phyloP scores from a whole-genome alignment of 768 basidiomycete genomes.

The Boletus subparvulus region DNA sequence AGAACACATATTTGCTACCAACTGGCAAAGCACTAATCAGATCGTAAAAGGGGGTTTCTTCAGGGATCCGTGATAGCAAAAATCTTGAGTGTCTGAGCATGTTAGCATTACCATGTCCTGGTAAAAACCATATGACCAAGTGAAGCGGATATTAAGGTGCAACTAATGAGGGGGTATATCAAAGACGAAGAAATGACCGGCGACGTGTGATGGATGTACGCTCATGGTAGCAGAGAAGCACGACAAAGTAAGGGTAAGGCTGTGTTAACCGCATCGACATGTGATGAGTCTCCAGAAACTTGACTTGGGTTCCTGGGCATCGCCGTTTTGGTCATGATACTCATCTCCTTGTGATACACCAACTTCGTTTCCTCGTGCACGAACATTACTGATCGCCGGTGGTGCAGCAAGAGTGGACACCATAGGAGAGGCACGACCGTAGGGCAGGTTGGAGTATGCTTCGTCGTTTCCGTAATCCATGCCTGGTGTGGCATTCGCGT shows the following conservation, averaged over 20 bases:
- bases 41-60: conserved; percentile 26
- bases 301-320: conserved; percentile 52
- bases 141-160: conserved; percentile 38
- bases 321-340: conserved; percentile 55
- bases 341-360: conserved; percentile 63
- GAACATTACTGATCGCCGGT: conserved; percentile 70
- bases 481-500: conserved; percentile 59
- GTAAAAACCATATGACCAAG: conserved; percentile 34
- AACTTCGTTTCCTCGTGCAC: conserved; percentile 67
- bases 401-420: conserved; percentile 67
- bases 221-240: conserved; percentile 26
- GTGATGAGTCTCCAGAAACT: conserved; percentile 69
- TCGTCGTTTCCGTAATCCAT: conserved; percentile 66
- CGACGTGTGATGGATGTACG: conserved; percentile 28
- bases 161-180: conserved; percentile 37
- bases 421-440: conserved; percentile 84
- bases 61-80: conserved; percentile 27
- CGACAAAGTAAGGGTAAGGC: conserved; percentile 19
- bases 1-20: conserved; percentile 23
- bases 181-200: conserved; percentile 37
- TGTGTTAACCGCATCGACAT: conserved; percentile 66
- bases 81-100: conserved; percentile 19
- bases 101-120: conserved; percentile 30
- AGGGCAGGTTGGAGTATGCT: conserved; percentile 56
- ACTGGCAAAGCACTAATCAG: conserved; percentile 33